A percentile compares a stretch with the other conserved stretches of the same genome.
Evolutionary conservation across 1,284 basidiomycete genomes (phyloP).

Genomic region (Cryptococcus jaspeensis): DNA sequence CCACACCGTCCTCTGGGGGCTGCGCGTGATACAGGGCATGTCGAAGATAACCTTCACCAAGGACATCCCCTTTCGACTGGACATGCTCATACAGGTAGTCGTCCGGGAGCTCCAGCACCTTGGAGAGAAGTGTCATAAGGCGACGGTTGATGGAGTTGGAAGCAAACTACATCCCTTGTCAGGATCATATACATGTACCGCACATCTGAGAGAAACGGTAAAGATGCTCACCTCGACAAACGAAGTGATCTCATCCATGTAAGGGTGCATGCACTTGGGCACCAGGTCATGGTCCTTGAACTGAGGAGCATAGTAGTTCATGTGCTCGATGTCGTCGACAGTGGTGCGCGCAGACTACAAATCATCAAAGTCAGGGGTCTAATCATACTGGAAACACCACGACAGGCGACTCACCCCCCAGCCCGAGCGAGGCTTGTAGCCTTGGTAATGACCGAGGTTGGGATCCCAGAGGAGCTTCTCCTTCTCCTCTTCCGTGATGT

Average conservation of each 20-base stretch:
- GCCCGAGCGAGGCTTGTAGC: constrained; percentile 52
- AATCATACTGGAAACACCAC: not conserved
- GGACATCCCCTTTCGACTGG: constrained; percentile 15
- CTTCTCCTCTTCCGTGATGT: constrained; percentile 40
- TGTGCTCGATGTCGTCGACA: constrained; percentile 50
- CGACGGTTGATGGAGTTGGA: constrained; percentile 32
- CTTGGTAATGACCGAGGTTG: constrained; percentile 36
- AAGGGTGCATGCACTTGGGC: constrained; percentile 35
- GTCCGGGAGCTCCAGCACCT: constrained; percentile 49
- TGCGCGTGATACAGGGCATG: constrained; percentile 47
- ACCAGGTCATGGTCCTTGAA: constrained; percentile 28
- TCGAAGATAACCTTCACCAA: constrained; percentile 46
- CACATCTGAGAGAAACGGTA: too few relatives aligned
- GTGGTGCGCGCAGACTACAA: not conserved
- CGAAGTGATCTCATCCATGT: constrained; percentile 48
- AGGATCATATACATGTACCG: not conserved
- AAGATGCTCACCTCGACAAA: constrained; percentile 50
- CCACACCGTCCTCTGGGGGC: too few relatives aligned
- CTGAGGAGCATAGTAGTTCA: constrained; percentile 50
- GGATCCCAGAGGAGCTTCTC: constrained; percentile 33
- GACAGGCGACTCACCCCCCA: constrained; percentile 37
- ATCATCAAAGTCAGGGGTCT: not conserved
- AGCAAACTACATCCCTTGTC: too few relatives aligned
- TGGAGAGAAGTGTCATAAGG: constrained; percentile 45
- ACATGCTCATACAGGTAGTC: constrained; percentile 49